phyloP scores from a whole-genome alignment of 345 rosid species.

The Erodium maritimum region DNA sequence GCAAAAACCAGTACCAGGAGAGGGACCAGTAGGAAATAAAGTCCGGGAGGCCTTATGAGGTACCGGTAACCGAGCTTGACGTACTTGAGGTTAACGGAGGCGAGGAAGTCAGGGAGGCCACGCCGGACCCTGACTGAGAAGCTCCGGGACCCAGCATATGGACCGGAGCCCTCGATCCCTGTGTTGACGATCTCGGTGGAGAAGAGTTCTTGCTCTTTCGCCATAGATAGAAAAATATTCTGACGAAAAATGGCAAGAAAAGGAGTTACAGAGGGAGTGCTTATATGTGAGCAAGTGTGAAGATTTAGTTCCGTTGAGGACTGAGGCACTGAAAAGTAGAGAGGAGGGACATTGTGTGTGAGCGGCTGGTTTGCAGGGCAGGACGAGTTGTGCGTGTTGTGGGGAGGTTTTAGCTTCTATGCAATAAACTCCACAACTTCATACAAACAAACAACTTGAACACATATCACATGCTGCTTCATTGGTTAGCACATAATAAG shows the following conservation, averaged over 20 bases:
- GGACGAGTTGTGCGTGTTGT: background rate
- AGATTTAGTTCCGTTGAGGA: too few species aligned
- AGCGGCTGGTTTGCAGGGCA: background rate
- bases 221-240: background rate
- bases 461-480: too few species aligned
- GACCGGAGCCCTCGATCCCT: constrained; percentile 25
- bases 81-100: constrained; percentile 44
- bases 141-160: constrained; percentile 30
- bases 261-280: too few species aligned
- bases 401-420: background rate
- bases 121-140: constrained; percentile 33
- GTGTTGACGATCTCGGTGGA: constrained; percentile 42
- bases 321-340: background rate
- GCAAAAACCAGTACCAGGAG: background rate
- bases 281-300: background rate
- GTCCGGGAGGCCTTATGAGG: constrained; percentile 28
- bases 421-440: too few species aligned
- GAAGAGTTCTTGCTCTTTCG: background rate
- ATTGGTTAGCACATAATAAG: too few species aligned
- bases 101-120: constrained; percentile 38
- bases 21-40: constrained; percentile 27
- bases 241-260: too few species aligned
- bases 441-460: too few species aligned
- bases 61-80: constrained; percentile 53
- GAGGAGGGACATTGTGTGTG: background rate